These are phyloP conservation scores for Herpetomonas samuelpessoai DNA, from an alignment of 208 protist genomes.

Conservation along the genomic window DNA sequence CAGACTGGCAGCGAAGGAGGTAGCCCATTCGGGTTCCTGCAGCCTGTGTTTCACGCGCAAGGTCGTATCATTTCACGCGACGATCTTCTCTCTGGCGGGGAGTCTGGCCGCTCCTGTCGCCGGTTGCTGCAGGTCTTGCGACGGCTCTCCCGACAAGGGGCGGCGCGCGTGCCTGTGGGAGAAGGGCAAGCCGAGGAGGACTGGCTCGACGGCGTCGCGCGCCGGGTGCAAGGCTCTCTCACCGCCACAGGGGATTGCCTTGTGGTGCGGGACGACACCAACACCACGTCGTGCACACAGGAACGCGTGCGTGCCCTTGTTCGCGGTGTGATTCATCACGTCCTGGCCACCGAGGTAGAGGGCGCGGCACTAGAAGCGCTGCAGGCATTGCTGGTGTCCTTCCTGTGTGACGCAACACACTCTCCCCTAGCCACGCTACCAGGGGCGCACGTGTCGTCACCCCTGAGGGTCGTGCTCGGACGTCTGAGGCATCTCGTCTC, in stretches of 20 bases:
- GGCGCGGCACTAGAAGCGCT: constrained; percentile 25
- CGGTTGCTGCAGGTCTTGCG: constrained; percentile 10
- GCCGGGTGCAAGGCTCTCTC: constrained; percentile 6
- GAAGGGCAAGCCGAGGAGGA: constrained; percentile 6
- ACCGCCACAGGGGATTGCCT: not conserved
- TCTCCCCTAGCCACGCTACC: not conserved
- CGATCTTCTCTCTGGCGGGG: not conserved
- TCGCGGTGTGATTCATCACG: constrained; percentile 42
- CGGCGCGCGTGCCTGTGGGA: not conserved
- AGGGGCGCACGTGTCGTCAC: not conserved
- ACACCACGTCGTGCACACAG: not conserved
- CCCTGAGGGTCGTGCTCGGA: not conserved
- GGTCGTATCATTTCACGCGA: not conserved
- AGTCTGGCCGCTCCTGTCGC: not conserved
- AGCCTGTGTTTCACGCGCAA: not conserved
- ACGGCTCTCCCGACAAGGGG: constrained; percentile 13
- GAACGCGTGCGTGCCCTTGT: constrained; percentile 3
- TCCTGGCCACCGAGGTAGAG: constrained; percentile 50
- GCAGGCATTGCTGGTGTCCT: constrained; percentile 25
- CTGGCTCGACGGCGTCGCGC: constrained; percentile 21
- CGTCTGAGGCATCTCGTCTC: not conserved
- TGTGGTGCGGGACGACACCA: not conserved
- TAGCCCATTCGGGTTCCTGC: not conserved
- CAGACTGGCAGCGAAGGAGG: not conserved
- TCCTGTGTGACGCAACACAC: constrained; percentile 3